Base-by-base conservation (phyloP, 2,329 filamentous ascomycete genomes). In the Xenosphaeropsis pyriputrescens region DNA sequence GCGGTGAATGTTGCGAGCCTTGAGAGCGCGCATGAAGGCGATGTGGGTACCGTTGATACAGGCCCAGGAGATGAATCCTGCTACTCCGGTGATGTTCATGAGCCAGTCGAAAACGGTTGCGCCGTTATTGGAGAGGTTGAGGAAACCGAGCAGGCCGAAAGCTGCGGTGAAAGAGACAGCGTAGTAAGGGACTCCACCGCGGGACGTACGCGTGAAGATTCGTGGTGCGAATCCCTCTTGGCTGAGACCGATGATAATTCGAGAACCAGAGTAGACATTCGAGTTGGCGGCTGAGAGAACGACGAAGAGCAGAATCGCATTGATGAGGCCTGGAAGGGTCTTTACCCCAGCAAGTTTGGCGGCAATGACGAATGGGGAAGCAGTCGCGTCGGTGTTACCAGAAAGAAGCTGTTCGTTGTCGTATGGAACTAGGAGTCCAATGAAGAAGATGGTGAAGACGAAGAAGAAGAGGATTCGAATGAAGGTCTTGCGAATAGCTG, bases 251-350 rank as follows among this genome's bases (percentile, higher is more conserved):
- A 83, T 66, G 29, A 85, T 64, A 31, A 80, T 76, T 17, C 79
- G 75, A 40, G 72, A 78, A 41, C 74, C 75, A 32, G 78, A 80
- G 60, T 83, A 85, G 41, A 86, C 68, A 58, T 83, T 83, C 12
- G 79, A 81, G 59, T 82, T 85, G 42, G 79, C 83, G 5, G 83
- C 82, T 0, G 80, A 84, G 47, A 85, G 73, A 6, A 86, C 83
- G 3, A 81, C 82, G 0, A 81, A 84, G 16, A 89, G 64, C 8
- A 89, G 71, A 6, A 85, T 75, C 13, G 75, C 81, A 56, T 89
- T 89, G 64, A 89, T 76, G 52, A 88, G 76, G 47, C 72, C 63
- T 5, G 75, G 70, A 4, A 85, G 68, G 3, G 72, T 68, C 6
- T 62, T 59, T 40, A 84, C 74, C 31, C 78, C 78, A 19, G 78